Percentiles rank a stretch among this genome's conserved stretches.
Evolutionary conservation across 805 yeast genomes (phyloP).

Genomic region (Candida glaebosa): DNA sequence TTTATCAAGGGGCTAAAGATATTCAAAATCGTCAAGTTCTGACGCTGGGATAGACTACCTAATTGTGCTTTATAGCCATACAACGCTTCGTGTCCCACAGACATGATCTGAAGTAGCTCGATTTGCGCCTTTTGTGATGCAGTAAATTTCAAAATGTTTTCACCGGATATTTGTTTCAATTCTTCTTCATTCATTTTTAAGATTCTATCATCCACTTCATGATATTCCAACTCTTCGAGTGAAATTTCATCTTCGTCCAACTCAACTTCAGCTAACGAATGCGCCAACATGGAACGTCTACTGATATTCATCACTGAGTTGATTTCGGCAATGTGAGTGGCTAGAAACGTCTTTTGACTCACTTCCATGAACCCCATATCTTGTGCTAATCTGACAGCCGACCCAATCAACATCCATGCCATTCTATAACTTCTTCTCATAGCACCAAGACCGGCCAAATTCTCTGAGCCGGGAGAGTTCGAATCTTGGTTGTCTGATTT

Average conservation of each 20-base stretch:
- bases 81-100: slow-evolving; percentile 79
- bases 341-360: slow-evolving; percentile 70
- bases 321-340: slow-evolving; percentile 82
- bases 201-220: slow-evolving; percentile 24
- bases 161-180: slow-evolving; percentile 19
- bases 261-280: slow-evolving; percentile 66
- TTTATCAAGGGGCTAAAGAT: slow-evolving; percentile 74
- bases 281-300: slow-evolving; percentile 72
- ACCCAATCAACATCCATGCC: slow-evolving; percentile 93
- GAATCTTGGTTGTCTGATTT: slow-evolving; percentile 5
- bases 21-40: slow-evolving; percentile 66
- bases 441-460: slow-evolving; percentile 74
- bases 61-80: slow-evolving; percentile 63
- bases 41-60: slow-evolving; percentile 52
- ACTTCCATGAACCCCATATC: slow-evolving; percentile 78
- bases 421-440: slow-evolving; percentile 82
- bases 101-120: slow-evolving; percentile 72
- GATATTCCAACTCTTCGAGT: slow-evolving; percentile 27
- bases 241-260: slow-evolving; percentile 43
- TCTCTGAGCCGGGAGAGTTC: slow-evolving; percentile 30
- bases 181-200: slow-evolving; percentile 33
- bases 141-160: slow-evolving; percentile 49
- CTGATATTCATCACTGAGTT: slow-evolving; percentile 79
- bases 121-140: slow-evolving; percentile 69
- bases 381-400: slow-evolving; percentile 81